These are phyloP conservation scores for Phytomonas francai DNA, from an alignment of 208 protist species.

Conservation along the genomic window DNA sequence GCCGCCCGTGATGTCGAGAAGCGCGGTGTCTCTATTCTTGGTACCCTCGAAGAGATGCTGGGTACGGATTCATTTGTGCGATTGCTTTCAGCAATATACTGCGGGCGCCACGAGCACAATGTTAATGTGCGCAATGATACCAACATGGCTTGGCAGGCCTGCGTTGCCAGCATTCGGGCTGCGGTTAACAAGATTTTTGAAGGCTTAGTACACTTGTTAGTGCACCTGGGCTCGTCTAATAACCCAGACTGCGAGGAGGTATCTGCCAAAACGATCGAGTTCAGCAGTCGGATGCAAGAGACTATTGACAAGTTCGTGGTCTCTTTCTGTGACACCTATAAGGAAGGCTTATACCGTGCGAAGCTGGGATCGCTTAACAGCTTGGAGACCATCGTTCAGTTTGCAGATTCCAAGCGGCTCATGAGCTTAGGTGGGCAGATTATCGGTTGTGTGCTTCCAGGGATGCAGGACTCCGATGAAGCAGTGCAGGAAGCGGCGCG, in stretches of 20 bases:
- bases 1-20: slow-evolving; percentile 80
- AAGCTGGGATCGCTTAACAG: slow-evolving; percentile 70
- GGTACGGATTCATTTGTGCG: slow-evolving; percentile 62
- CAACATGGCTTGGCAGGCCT: slow-evolving; percentile 86
- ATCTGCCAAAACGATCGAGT: slow-evolving; percentile 81
- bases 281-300: slow-evolving; percentile 80
- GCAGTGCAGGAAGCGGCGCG: slow-evolving; percentile 75
- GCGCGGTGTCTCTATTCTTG: slow-evolving; percentile 77
- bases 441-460: slow-evolving; percentile 80
- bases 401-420: slow-evolving; percentile 61
- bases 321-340: slow-evolving; percentile 59
- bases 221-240: slow-evolving; percentile 61
- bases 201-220: slow-evolving; percentile 55
- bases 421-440: slow-evolving; percentile 76
- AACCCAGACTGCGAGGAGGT: slow-evolving; percentile 84
- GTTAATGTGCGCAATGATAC: slow-evolving; percentile 62
- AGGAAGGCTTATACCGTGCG: slow-evolving; percentile 37
- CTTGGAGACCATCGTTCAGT: slow-evolving; percentile 60
- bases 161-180: slow-evolving; percentile 79
- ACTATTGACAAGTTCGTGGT: slow-evolving; percentile 80
- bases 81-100: slow-evolving; percentile 78
- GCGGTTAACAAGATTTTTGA: slow-evolving; percentile 87
- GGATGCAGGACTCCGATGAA: slow-evolving; percentile 77
- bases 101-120: slow-evolving; percentile 79
- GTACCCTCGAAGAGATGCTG: slow-evolving; percentile 71